Evolutionary conservation across 208 protist species (phyloP).

Genomic region (Crithidia brevicula): DNA sequence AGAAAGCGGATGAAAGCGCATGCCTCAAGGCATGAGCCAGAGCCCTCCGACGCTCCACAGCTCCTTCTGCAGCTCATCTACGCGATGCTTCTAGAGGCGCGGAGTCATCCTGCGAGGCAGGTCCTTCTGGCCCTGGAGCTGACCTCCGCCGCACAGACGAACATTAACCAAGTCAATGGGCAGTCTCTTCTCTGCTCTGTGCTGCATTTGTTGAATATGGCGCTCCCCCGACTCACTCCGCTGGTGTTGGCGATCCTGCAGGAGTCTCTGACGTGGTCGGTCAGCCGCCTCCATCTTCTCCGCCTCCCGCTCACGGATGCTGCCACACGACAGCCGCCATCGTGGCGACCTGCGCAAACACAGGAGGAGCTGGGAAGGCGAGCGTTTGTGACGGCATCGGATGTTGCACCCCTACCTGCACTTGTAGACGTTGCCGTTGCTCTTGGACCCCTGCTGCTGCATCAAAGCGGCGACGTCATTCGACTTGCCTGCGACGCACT

Average conservation of each 20-base stretch:
- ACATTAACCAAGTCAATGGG: no score
- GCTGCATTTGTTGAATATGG: neutral
- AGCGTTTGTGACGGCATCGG: neutral
- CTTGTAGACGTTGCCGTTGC: constrained; percentile 13
- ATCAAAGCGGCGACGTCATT: constrained; percentile 35
- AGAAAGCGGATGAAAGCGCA: neutral
- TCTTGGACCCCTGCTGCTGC: constrained; percentile 44
- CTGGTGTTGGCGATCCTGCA: constrained; percentile 9
- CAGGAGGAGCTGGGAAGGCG: no score
- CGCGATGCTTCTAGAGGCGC: neutral
- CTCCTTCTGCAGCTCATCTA: neutral
- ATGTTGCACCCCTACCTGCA: neutral
- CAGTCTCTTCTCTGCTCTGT: neutral
- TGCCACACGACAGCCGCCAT: no score
- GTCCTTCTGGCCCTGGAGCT: no score
- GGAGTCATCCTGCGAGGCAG: neutral
- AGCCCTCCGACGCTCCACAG: neutral
- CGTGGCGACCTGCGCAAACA: no score
- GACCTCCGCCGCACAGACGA: no score
- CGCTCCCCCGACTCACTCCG: neutral
- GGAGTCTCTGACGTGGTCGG: no score
- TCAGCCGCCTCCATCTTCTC: no score
- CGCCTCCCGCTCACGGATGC: no score
- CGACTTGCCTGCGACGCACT: constrained; percentile 38
- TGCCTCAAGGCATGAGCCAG: neutral